Evolutionary conservation across 352 stramenopile species (phyloP), one percentile per base, ranked within the genome.

Genomic region (Chrysophaeum taylorii): DNA sequence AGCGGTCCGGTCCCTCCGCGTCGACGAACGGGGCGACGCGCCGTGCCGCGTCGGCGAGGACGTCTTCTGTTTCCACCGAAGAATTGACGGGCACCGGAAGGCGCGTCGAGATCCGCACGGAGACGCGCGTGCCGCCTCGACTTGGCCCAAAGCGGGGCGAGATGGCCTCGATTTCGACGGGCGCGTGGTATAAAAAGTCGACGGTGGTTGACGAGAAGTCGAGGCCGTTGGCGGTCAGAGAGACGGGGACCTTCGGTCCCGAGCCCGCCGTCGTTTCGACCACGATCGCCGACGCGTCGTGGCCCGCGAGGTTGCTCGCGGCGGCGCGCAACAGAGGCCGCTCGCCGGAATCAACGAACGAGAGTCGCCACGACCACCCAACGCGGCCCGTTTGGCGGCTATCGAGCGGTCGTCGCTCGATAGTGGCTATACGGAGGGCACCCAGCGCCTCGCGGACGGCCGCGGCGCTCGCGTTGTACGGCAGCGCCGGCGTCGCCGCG

Each of bases 391-490:
- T 73, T n/a, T 61, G 50, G 33, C 78, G 72, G 25, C 75, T 66
- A 61, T 86, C 72, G 18, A 75, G 76, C 0, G 73, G 79, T 23
- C 74, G 62, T 33, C 80, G 72, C 7, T 72, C 53, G 4, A 89
- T 74, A 15, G 60, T 39, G 0, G 83, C 76, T 4, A 37, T 36
- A 0, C 60, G 64, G 21, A 83, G 52, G 53, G 42, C 41, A n/a
- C 82, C 53, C 18, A 88, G 25, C 7, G 80, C 80, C 50, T 50
- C 35, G 38, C 79, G 76, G 35, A 88, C 61, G 18, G 82, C 69
- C 1, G 31, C 9, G 9, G 79, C 79, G 0, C 71, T 75, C 16
- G 79, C 78, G 41, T 89, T 78, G 53, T 75, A 85, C n/a, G 70
- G 74, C 18, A 89, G 70, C 57, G 72, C 73, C 73, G 4, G 54